Evolutionary conservation across 1,284 basidiomycete genomes (phyloP).

Genomic region (Anthracocystis setariae): DNA sequence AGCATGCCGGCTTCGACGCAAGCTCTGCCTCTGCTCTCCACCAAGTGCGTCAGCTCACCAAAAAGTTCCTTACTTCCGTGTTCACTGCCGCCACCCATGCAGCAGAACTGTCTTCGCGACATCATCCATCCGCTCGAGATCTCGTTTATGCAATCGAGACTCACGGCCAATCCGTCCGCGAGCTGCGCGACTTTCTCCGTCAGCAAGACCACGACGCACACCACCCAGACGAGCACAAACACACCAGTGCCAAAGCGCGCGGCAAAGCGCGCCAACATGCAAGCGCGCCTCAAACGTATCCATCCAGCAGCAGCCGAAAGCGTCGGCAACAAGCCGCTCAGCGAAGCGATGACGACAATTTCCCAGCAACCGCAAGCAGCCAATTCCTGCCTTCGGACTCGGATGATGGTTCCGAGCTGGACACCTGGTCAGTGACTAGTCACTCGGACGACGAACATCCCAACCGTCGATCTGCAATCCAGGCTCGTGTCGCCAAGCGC

Average conservation of each 20-base stretch:
- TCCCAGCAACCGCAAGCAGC: slow-evolving; percentile 22
- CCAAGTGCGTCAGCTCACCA: slow-evolving; percentile 37
- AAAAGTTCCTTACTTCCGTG: slow-evolving; percentile 41
- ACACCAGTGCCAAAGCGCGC: slow-evolving; percentile 9
- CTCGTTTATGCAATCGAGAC: slow-evolving; percentile 49
- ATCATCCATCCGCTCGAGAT: slow-evolving; percentile 41
- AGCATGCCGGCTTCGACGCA: slow-evolving; percentile 36
- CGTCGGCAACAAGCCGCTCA: not conserved
- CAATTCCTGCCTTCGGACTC: slow-evolving; percentile 50
- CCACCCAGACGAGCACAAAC: slow-evolving; percentile 2
- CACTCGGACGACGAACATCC: slow-evolving; percentile 33
- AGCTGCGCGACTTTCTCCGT: slow-evolving; percentile 37
- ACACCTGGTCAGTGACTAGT: slow-evolving; percentile 45
- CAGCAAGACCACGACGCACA: slow-evolving; percentile 17
- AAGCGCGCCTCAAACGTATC: slow-evolving; percentile 8
- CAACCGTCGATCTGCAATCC: slow-evolving; percentile 28
- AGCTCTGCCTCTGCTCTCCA: slow-evolving; percentile 38
- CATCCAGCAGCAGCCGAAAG: not conserved
- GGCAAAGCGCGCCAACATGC: slow-evolving; percentile 19
- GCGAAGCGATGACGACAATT: not conserved
- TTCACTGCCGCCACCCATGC: slow-evolving; percentile 41
- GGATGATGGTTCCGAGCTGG: slow-evolving; percentile 41
- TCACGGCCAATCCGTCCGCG: slow-evolving; percentile 37
- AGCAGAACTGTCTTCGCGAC: slow-evolving; percentile 32
- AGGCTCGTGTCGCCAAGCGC: slow-evolving; percentile 32